phyloP scores from a whole-genome alignment of 441 rosid species.

The Macaranga tanarius region DNA sequence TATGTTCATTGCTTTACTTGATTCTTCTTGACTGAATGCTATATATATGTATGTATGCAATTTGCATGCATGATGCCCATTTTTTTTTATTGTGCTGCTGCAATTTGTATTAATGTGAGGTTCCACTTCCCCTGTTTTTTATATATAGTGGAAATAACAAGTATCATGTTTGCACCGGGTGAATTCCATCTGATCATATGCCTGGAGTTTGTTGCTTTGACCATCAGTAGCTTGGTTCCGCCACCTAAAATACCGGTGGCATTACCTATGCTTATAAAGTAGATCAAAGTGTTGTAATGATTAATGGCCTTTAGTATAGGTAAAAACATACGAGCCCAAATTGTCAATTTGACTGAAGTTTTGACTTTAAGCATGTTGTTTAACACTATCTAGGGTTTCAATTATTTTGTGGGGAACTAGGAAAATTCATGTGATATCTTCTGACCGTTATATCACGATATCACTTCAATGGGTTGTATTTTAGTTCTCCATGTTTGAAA shows the following conservation, averaged over 20 bases:
- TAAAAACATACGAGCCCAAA: neutral
- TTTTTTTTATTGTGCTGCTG: constrained; percentile 4
- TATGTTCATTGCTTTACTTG: constrained; percentile 39
- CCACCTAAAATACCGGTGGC: neutral
- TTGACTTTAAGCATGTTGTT: neutral
- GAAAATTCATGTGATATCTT: neutral
- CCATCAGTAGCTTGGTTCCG: neutral
- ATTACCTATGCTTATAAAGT: neutral
- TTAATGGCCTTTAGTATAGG: neutral
- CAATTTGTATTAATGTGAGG: neutral
- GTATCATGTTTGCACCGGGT: neutral
- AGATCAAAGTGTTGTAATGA: constrained; percentile 9
- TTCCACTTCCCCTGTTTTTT: neutral
- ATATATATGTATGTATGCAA: neutral
- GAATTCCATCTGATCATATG: neutral
- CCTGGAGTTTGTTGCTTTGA: too few relatives aligned
- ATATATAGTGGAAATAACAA: neutral
- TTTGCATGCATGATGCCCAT: constrained; percentile 7
- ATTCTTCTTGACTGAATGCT: constrained; percentile 8
- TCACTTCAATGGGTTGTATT: neutral
- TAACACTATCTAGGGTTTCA: neutral
- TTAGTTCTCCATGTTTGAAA: neutral
- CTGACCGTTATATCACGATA: neutral
- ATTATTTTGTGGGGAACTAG: neutral
- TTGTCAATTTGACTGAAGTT: neutral